Evolutionary conservation across 2,329 filamentous ascomycete species (phyloP).

Genomic region (Microdochium paspali): DNA sequence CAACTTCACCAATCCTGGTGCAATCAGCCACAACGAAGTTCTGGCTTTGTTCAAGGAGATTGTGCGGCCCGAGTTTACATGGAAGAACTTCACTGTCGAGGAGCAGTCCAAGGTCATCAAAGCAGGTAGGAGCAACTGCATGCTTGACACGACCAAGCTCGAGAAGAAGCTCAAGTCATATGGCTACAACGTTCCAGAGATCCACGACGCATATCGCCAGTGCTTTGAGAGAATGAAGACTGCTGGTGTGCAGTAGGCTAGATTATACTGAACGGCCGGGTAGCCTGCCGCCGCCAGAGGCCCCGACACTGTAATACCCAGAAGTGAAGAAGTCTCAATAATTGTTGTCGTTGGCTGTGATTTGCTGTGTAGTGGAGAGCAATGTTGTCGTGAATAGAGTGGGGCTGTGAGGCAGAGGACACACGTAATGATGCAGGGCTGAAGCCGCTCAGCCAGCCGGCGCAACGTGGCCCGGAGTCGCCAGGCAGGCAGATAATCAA

Average conservation of each 20-base stretch:
- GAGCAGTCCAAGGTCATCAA: conserved; percentile 60
- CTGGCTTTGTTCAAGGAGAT: conserved; percentile 53
- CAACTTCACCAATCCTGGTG: conserved; percentile 63
- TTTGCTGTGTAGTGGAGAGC: too few relatives aligned
- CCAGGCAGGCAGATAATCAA: too few relatives aligned
- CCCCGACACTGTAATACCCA: too few relatives aligned
- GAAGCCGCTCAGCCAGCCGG: too few relatives aligned
- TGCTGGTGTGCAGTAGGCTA: conserved; percentile 35
- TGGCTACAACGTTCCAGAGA: conserved; percentile 46
- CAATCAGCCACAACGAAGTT: conserved; percentile 64
- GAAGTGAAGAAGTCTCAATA: too few relatives aligned
- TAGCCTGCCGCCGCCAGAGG: too few relatives aligned
- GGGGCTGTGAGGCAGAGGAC: too few relatives aligned
- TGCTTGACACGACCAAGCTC: conserved; percentile 54
- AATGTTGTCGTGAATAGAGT: too few relatives aligned
- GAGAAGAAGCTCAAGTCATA: conserved; percentile 51
- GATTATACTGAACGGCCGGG: too few relatives aligned
- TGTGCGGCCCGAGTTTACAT: conserved; percentile 48
- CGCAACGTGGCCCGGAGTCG: too few relatives aligned
- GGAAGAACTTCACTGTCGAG: conserved; percentile 57
- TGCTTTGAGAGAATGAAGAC: conserved; percentile 58
- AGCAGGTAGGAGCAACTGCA: conserved; percentile 57
- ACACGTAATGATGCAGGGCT: too few relatives aligned
- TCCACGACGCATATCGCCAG: conserved; percentile 49
- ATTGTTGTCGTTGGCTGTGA: too few relatives aligned